Base-by-base conservation (phyloP, 495 filamentous ascomycete species). In the Melanomma pulvis-pyrius region DNA sequence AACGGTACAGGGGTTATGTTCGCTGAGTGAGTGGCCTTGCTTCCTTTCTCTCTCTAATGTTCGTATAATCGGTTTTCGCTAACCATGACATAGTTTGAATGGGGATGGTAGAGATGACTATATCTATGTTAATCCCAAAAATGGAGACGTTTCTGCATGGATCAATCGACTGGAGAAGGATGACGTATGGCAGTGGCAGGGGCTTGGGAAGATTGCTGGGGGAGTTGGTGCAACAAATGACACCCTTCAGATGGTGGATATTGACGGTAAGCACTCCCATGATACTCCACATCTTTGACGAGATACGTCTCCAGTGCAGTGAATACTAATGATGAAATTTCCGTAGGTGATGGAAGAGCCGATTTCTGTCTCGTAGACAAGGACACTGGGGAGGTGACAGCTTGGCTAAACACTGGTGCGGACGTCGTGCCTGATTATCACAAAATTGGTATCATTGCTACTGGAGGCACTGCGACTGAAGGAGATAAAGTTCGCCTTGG, bases 331-430 rank as follows among this genome's bases (percentile, higher is more conserved):
- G n/a, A n/a, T n/a, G n/a, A n/a, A n/a, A n/a, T n/a, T n/a, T n/a
- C n/a, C n/a, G n/a, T n/a, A n/a, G n/a, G 47, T 7, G 47, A 50
- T 50, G 47, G 47, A n/a, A n/a, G 47, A 50, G 47, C 47, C 8
- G 47, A 50, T 24, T 50, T 9, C 47, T 9, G 8, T 7, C 7
- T 24, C 8, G 47, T 50, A 7, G 22, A 22, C 13, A 19, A 11
- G 8, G 47, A 50, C 11, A n/a, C n/a, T n/a, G 47, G 47, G 8
- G 8, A 7, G 7, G 11, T 24, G 15, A 50, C 9, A 9, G 47
- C 22, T 7, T 50, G 47, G 47, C 22, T n/a, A 7, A 50, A 50
- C 21, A 8, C 21, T 50, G 47, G 47, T 8, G 8, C 7, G 8
- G 47, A 22, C 47, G 47, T 7, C 15, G 21, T 9, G 47, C 15